phyloP scores from a whole-genome alignment of 768 basidiomycete species.

The Hygrocybe punicea region DNA sequence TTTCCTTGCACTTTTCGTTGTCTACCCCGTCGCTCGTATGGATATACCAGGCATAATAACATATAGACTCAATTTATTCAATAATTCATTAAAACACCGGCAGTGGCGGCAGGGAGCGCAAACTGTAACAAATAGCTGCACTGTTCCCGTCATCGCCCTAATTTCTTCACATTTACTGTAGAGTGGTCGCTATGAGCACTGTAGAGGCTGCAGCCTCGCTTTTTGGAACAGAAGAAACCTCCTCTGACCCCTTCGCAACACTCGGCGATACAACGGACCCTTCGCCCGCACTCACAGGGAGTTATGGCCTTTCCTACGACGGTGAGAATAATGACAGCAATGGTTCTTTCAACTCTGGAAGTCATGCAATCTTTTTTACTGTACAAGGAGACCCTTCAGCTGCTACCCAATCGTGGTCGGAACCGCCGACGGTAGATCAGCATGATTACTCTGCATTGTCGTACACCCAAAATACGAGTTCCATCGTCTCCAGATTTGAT shows the following conservation, averaged over 20 bases:
- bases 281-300: conserved; percentile 22
- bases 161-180: not conserved
- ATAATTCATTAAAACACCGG: no score
- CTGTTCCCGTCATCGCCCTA: not conserved
- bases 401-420: not conserved
- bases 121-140: conserved; percentile 16
- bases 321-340: not conserved
- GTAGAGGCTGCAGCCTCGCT: conserved; percentile 80
- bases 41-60: no score
- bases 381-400: not conserved
- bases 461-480: conserved; percentile 7
- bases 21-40: no score
- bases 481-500: conserved; percentile 1
- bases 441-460: conserved; percentile 1
- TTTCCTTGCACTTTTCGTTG: conserved; percentile 9
- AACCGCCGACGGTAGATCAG: not conserved
- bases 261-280: conserved; percentile 41
- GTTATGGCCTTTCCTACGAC: conserved; percentile 15
- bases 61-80: no score
- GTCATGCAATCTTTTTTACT: not conserved
- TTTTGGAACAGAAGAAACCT: conserved; percentile 65
- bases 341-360: conserved; percentile 17
- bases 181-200: conserved; percentile 52
- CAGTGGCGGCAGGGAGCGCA: conserved; percentile 5
- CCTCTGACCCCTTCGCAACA: conserved; percentile 61